phyloP scores from a whole-genome alignment of 2,329 filamentous ascomycete species.

The Pseudogymnoascus sp. region DNA sequence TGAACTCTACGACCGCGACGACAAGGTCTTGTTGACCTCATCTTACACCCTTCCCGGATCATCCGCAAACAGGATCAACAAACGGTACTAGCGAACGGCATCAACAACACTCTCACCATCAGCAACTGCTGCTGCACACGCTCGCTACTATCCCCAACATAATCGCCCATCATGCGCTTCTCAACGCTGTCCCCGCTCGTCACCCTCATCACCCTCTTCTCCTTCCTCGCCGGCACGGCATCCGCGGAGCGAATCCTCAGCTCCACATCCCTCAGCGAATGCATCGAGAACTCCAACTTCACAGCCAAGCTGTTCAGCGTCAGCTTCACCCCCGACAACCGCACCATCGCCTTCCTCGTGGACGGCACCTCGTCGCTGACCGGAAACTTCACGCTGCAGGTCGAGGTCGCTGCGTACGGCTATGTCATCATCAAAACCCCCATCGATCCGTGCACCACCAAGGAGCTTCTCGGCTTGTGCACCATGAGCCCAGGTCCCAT shows the following conservation, averaged over 20 bases:
- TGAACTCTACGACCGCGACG: background rate
- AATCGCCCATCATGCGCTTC: constrained; percentile 12
- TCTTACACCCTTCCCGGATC: background rate
- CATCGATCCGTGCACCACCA: constrained; percentile 67
- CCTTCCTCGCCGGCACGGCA: constrained; percentile 1
- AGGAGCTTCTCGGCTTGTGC: constrained; percentile 66
- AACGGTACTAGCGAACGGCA: too few relatives aligned
- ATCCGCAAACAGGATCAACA: too few relatives aligned
- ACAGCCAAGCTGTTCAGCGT: constrained; percentile 86
- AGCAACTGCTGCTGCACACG: background rate
- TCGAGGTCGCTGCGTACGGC: constrained; percentile 76
- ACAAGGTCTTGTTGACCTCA: background rate
- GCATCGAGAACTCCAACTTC: constrained; percentile 77
- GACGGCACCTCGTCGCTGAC: constrained; percentile 77
- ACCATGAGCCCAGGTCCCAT: constrained; percentile 85
- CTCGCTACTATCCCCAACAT: background rate
- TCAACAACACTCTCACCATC: background rate
- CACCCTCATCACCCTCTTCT: constrained; percentile 11
- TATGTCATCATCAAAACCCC: constrained; percentile 60
- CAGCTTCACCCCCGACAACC: constrained; percentile 68
- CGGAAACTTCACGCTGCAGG: constrained; percentile 71
- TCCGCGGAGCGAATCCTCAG: constrained; percentile 38
- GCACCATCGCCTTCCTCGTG: constrained; percentile 64
- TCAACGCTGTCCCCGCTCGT: background rate
- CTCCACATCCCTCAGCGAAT: constrained; percentile 77